Base-by-base conservation (phyloP, 768 basidiomycete species). In the Sistotremastrum niveocremeum region DNA sequence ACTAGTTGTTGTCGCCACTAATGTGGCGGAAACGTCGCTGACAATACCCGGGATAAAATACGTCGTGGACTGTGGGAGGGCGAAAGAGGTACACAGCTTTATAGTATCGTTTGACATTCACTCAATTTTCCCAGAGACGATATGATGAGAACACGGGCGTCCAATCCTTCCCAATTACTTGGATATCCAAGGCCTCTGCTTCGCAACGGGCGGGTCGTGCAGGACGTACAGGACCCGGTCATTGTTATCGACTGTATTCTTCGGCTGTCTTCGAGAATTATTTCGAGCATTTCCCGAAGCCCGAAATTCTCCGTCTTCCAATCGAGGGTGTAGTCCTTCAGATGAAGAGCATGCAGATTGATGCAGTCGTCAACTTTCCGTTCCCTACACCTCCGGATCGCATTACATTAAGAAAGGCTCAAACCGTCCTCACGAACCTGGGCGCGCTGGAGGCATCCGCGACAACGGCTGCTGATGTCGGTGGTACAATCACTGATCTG, bases 291-390 rank as follows among this genome's bases (percentile, higher is more conserved):
- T 94, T 94, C 62, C 73, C 87, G 0, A 67, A 77, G 48, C 95
- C 95, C 2, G 95, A 99, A 61, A 93, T 98, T 46, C 72, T 90
- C 39, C 83, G 93, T 28, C 90, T 87, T 68, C 93, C 95, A 0
- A 94, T 98, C 53, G 95, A 98, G 55, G 93, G 91, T 2, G 82
- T 98, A 28, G 86, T 98, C 6, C 69, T 98, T 33, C 93, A 97
- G 62, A 97, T 99, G 94, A 99, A 99, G 69, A 81, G 79, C 61
- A 97, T 99, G 91, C 88, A 94, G 57, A 94, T 99, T 48, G 91
- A 98, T 56, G 73, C 88, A 1, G 89, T 98, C 36, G 71, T 88
- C 54, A 98, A 98, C 65, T 99, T 99, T 62, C 95, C 95, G 10
- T 98, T 98, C 65, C 95, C 95, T 1, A 97, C 95, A 0, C 84